Evolutionary conservation across 2,329 filamentous ascomycete genomes (phyloP).

Genomic region (Sarocladium strictum): DNA sequence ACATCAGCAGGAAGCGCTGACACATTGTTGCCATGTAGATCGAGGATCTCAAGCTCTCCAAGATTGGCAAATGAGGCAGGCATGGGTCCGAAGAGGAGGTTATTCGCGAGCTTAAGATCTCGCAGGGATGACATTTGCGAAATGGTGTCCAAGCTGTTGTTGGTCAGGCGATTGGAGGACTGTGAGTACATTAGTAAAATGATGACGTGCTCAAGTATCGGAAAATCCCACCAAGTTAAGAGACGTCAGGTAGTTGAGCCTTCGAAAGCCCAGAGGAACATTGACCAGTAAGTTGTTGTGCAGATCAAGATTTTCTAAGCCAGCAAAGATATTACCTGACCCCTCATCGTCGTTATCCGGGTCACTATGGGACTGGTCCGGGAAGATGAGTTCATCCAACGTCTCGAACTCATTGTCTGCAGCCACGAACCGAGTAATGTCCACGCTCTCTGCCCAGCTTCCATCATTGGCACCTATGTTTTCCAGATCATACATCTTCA

Average conservation of each 20-base stretch:
- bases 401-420: constrained; percentile 83
- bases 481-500: constrained; percentile 85
- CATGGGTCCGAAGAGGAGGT: constrained; percentile 64
- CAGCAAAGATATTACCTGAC: constrained; percentile 71
- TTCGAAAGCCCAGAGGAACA: constrained; percentile 69
- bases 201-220: background rate
- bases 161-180: constrained; percentile 76
- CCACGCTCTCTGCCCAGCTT: constrained; percentile 87
- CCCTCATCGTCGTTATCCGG: constrained; percentile 55
- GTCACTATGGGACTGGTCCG: constrained; percentile 47
- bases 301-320: constrained; percentile 73
- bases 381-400: constrained; percentile 71
- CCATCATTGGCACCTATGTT: constrained; percentile 55
- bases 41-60: constrained; percentile 67
- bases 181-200: constrained; percentile 26
- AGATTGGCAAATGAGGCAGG: constrained; percentile 59
- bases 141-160: constrained; percentile 66
- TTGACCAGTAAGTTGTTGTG: constrained; percentile 74
- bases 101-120: constrained; percentile 77
- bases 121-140: constrained; percentile 65
- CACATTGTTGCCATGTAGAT: constrained; percentile 76
- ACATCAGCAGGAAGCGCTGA: constrained; percentile 63
- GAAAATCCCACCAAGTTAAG: constrained; percentile 65
- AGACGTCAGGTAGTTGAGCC: constrained; percentile 67
- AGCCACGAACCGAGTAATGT: constrained; percentile 75